Base-by-base conservation (phyloP, 768 basidiomycete species). In the Leccinellum rugosiceps region DNA sequence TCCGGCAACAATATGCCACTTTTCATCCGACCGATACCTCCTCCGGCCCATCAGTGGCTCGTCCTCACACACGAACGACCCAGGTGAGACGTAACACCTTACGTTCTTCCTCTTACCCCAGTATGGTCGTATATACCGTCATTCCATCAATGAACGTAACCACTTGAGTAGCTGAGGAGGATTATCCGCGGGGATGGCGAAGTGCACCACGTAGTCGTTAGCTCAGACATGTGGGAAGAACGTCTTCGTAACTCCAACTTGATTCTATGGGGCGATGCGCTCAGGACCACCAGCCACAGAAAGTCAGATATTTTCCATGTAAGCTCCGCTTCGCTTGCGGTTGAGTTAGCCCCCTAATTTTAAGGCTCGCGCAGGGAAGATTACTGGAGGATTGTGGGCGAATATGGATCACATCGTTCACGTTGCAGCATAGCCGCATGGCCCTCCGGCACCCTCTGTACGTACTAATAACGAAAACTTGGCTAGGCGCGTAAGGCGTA, bases 1-100 rank as follows among this genome's bases (percentile, higher is more conserved):
- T 66, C 77, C 53, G 82, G 83, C 50, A 83, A 83, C 71, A 83
- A 81, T 71, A 83, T 84, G 81, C 84, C 84, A 51, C 72, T 86
- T 60, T 74, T 77, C 59, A 72, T 83, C 61, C 76, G 75, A 32
- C 74, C 71, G 19, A 61, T 71, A 28, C 63, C 50, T 51, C 17
- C 38, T 10, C 41, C 41, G 30, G 38, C 28, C 6, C 48, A 63
- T 48, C 59, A 48, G 52, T 28, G 59, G 35, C 41, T 46, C 38
- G 50, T 48, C 56, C 52, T 47, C 55, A 57, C 56, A 45, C 53
- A 58, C 21, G 53, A 53, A 38, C 25, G 45, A 52, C 47, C 52
- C 52, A 54, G 38, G 28, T 49, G 50, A 59, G 55, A 59, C 54
- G 30, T 71, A 48, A 70, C 31, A 25, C 23, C 41, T 62, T 53